phyloP scores from a whole-genome alignment of 164 flowering plant genomes.

The Liquidambar formosana region DNA sequence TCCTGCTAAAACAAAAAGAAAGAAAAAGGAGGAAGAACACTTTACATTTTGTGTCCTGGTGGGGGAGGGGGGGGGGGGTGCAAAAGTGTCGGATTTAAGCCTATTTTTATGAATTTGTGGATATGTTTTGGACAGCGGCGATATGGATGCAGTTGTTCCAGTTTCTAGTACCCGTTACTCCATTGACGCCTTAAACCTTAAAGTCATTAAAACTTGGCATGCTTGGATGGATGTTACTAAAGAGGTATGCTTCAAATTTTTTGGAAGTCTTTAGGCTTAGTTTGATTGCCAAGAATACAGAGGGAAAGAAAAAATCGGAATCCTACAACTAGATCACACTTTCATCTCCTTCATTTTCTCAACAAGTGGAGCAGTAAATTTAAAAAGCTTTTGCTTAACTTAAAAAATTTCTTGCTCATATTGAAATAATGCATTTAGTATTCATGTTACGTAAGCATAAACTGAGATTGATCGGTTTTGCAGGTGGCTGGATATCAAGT shows the following conservation, averaged over 20 bases:
- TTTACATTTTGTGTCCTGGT: too few relatives aligned
- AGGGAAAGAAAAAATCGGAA: background rate
- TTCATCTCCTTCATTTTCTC: too few relatives aligned
- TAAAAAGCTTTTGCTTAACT: too few relatives aligned
- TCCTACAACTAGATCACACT: too few relatives aligned
- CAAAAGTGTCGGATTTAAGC: too few relatives aligned
- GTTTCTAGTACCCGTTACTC: conserved; percentile 23
- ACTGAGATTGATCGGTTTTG: background rate
- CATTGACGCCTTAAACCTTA: conserved; percentile 20
- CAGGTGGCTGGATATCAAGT: conserved; percentile 28
- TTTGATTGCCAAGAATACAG: background rate
- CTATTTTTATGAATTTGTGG: background rate
- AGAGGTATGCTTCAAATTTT: conserved; percentile 1
- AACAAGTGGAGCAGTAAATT: too few relatives aligned
- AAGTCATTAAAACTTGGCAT: conserved; percentile 17
- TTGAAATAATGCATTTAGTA: background rate
- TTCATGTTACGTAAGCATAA: too few relatives aligned
- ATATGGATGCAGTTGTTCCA: conserved; percentile 24
- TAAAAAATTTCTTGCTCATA: too few relatives aligned
- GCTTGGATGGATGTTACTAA: conserved; percentile 15
- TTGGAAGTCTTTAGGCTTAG: too few relatives aligned
- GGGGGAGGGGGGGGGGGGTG: too few relatives aligned
- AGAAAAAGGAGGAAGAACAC: too few relatives aligned
- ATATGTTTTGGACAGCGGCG: conserved; percentile 15
- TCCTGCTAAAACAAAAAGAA: too few relatives aligned